phyloP scores from a whole-genome alignment of 192 early-diverging fungal species.

The Coemansia sp. region DNA sequence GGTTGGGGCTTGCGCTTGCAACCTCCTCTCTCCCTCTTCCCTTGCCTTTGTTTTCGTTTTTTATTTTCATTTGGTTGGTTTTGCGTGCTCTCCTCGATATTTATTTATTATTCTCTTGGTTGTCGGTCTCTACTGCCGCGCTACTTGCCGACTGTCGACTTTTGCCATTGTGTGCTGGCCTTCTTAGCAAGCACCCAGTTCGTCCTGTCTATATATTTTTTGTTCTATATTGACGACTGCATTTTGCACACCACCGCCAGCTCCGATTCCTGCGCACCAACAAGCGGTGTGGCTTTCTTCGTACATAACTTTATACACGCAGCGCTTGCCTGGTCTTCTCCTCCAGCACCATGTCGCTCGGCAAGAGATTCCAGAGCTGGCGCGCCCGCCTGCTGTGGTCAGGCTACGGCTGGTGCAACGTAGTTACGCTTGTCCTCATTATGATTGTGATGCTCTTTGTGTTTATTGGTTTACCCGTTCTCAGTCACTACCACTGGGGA shows the following conservation, averaged over 20 bases:
- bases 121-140: background rate
- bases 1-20: too few species aligned
- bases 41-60: background rate
- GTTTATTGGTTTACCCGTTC: conserved; percentile 49
- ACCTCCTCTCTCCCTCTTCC: background rate
- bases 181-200: background rate
- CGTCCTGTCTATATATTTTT: background rate
- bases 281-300: background rate
- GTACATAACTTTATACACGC: background rate
- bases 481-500: conserved; percentile 52
- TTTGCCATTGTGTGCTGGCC: background rate
- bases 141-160: background rate
- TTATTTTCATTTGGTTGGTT: background rate
- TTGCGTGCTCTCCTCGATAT: too few species aligned
- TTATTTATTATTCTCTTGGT: background rate
- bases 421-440: conserved; percentile 43
- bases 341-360: conserved; percentile 17
- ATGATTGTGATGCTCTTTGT: conserved; percentile 46
- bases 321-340: background rate
- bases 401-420: conserved; percentile 54
- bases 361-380: conserved; percentile 41
- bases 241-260: background rate
- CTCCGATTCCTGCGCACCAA: background rate
- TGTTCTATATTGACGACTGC: background rate
- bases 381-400: conserved; percentile 45